phyloP scores from a whole-genome alignment of 768 basidiomycete genomes.

The Boletus barrowsii region DNA sequence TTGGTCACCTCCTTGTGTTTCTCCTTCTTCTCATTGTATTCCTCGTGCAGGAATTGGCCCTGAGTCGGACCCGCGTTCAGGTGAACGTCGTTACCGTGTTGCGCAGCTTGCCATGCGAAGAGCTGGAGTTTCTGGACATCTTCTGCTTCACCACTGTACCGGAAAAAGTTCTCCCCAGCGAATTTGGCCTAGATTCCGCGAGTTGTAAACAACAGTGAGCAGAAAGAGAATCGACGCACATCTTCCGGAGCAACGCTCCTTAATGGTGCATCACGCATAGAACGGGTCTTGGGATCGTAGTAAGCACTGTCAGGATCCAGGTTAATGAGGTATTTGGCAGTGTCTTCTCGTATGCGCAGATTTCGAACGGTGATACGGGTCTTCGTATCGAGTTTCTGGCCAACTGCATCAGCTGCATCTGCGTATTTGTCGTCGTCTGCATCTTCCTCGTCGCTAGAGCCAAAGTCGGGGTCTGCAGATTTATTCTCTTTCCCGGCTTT shows the following conservation, averaged over 20 bases:
- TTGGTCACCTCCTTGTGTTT: constrained; percentile 84
- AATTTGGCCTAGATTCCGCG: constrained; percentile 62
- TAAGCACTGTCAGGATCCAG: constrained; percentile 94
- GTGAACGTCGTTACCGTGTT: constrained; percentile 92
- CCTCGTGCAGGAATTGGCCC: constrained; percentile 85
- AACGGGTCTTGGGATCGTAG: constrained; percentile 99
- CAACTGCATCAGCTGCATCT: constrained; percentile 95
- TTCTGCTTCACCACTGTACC: constrained; percentile 87
- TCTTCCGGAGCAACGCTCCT: constrained; percentile 81
- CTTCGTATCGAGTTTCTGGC: constrained; percentile 97
- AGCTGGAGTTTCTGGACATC: constrained; percentile 90
- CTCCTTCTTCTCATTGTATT: constrained; percentile 92
- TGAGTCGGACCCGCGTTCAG: constrained; percentile 96
- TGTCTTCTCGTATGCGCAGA: constrained; percentile 97
- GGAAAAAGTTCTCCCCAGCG: constrained; percentile 95
- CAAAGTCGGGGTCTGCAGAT: constrained; percentile 85
- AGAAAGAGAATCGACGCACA: constrained; percentile 43
- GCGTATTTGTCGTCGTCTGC: constrained; percentile 98
- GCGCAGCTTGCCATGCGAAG: constrained; percentile 96
- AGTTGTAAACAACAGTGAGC: constrained; percentile 1
- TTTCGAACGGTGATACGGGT: constrained; percentile 98
- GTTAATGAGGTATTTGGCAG: constrained; percentile 97
- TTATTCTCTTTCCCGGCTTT: constrained; percentile 79
- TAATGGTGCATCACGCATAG: constrained; percentile 96
- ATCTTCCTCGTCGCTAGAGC: constrained; percentile 93